phyloP scores from a whole-genome alignment of 257 asterid genomes.

The Coffea canephora region DNA sequence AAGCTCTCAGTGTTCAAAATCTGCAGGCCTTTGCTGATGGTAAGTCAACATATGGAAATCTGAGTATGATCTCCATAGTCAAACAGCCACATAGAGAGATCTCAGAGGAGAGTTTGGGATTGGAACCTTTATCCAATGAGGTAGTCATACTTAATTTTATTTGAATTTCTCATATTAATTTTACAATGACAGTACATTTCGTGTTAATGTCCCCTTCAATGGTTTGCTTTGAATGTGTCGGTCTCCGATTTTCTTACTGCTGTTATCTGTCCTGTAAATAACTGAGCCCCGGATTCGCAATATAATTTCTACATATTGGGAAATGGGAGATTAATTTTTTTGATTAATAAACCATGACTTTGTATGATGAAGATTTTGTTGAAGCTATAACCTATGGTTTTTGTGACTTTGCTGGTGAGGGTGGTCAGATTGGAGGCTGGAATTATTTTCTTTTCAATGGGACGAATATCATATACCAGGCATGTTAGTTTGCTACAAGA shows the following conservation, averaged over 20 bases:
- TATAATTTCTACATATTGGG: too few species aligned
- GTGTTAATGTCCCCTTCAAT: neutral
- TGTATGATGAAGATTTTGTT: neutral
- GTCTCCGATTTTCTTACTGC: neutral
- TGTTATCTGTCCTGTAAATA: neutral
- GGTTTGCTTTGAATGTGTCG: neutral
- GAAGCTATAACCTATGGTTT: neutral
- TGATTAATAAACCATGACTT: neutral
- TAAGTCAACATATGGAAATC: constrained; percentile 44
- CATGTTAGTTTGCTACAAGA: too few species aligned
- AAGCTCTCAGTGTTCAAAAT: constrained; percentile 10
- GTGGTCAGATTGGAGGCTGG: too few species aligned
- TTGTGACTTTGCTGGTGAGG: neutral
- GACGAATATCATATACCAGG: too few species aligned
- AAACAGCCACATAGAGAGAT: constrained; percentile 48
- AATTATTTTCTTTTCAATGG: too few species aligned
- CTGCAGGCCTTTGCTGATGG: constrained; percentile 63
- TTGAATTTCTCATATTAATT: neutral
- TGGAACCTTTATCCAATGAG: constrained; percentile 70
- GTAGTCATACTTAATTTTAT: constrained; percentile 28
- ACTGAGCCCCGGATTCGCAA: too few species aligned
- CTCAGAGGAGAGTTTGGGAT: constrained; percentile 49
- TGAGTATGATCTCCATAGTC: constrained; percentile 33
- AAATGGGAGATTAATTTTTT: neutral
- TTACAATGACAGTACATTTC: neutral